Evolutionary conservation across 345 rosid genomes (phyloP).

Genomic region (Brassica nigra): DNA sequence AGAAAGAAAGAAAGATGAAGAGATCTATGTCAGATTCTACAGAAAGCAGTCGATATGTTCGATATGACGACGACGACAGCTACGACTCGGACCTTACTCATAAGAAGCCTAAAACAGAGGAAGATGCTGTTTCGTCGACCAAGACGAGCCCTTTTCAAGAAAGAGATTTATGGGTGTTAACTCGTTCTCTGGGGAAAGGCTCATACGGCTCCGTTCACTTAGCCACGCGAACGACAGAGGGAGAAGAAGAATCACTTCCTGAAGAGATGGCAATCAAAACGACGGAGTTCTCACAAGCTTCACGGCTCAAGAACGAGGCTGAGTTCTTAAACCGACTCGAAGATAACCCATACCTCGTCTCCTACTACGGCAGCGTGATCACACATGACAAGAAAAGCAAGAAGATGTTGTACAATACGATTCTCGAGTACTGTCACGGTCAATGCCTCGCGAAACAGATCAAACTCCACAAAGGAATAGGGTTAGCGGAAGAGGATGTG

Average conservation of each 20-base stretch:
- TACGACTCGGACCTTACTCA: conserved; percentile 9
- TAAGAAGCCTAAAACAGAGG: conserved; percentile 6
- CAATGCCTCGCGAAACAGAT: conserved; percentile 1
- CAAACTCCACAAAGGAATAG: neutral
- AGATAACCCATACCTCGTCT: neutral
- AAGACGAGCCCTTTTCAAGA: neutral
- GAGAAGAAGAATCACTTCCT: conserved; percentile 12
- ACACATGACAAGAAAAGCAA: neutral
- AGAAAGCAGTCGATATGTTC: neutral
- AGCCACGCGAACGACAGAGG: neutral
- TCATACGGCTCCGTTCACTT: conserved; percentile 26
- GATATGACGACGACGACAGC: conserved; percentile 1
- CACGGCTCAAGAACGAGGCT: conserved; percentile 9
- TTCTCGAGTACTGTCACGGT: conserved; percentile 10
- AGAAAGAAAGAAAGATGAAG: neutral
- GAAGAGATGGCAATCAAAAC: conserved; percentile 22
- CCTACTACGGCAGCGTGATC: conserved; percentile 14
- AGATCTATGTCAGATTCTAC: neutral
- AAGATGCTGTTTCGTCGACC: neutral
- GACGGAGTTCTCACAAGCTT: neutral
- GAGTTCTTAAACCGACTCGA: neutral
- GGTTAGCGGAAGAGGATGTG: neutral
- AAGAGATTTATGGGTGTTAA: neutral
- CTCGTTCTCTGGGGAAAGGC: conserved; percentile 1
- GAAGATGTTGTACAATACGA: conserved; percentile 8